Evolutionary conservation across 2,329 filamentous ascomycete species (phyloP), one percentile per base, ranked within the genome.

Genomic region (Apiospora hydei): DNA sequence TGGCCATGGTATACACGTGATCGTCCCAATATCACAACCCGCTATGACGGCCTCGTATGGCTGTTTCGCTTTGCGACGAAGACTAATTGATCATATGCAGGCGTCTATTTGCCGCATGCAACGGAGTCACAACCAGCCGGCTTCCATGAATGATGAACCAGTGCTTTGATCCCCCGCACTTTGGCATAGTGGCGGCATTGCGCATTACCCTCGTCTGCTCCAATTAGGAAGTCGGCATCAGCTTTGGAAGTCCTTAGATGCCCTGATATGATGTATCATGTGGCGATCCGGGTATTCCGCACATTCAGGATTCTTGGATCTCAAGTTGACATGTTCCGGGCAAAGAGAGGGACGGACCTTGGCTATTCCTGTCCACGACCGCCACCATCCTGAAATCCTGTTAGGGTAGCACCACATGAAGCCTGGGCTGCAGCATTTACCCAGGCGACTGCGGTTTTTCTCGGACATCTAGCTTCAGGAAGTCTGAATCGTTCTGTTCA

Each of bases 21-120:
- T 64, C 57, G 57, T 64, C 57, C 57, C 57, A 64, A 64, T 13
- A 10, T 14, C 57, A 38, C 11, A 34, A 41, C 8, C 41, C 57
- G 57, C 57, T 38, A 64, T 64, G 57, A 64, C 57, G 41, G 57
- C 57, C 30, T 61, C 53, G 34, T 21, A 30, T 64, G 57, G 57
- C 34, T 38, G 34, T 64, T 64, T 64, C 57, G n/a, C 21, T 64
- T 64, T 64, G 57, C 34, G 34, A 64, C 24, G 57, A 14, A 41
- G 21, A n/a, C 57, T 64, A n/a, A n/a, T 49, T n/a, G 46, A 18
- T 49, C n/a, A 34, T n/a, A 64, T 41, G 34, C 46, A 49, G 21
- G 46, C 21, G 4, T 24, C 57, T 41, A 64, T n/a, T 64, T 41
- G 53, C 53, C 53, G 53, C 10, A 61, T 64, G 30, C 34, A 38